Percentiles rank a stretch among this genome's conserved stretches.
These are phyloP conservation scores for Colletotrichum sublineola DNA, from an alignment of 2,329 filamentous ascomycete species.

Conservation along the genomic window DNA sequence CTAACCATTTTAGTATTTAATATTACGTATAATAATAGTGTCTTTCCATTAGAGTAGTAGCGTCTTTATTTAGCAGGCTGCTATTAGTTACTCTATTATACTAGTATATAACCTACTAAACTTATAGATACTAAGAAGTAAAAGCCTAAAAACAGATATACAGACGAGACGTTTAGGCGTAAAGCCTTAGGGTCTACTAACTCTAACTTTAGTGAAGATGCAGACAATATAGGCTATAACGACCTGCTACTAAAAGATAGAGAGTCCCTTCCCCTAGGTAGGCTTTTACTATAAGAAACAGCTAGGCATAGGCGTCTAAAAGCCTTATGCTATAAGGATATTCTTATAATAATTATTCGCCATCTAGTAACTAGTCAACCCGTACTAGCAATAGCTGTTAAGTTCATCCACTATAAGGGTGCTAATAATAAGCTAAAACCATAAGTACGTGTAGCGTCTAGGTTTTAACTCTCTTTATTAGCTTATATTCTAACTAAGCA, in stretches of 20 bases:
- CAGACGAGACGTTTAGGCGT: slow-evolving; percentile 46
- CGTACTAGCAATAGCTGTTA: slow-evolving; percentile 48
- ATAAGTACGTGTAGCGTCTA: slow-evolving; percentile 37
- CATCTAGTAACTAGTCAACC: slow-evolving; percentile 44
- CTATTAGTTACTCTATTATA: slow-evolving; percentile 49
- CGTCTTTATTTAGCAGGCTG: slow-evolving; percentile 45
- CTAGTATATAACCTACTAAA: slow-evolving; percentile 47
- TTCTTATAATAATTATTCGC: slow-evolving; percentile 48
- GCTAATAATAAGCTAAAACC: slow-evolving; percentile 49
- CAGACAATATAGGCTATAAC: slow-evolving; percentile 22
- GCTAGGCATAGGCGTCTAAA: slow-evolving; percentile 45
- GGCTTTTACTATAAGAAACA: slow-evolving; percentile 46
- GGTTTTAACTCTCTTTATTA: background rate
- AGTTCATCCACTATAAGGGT: slow-evolving; percentile 50
- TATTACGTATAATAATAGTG: slow-evolving; percentile 47
- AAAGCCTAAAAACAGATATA: slow-evolving; percentile 46
- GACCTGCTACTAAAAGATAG: slow-evolving; percentile 40
- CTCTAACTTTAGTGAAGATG: slow-evolving; percentile 19
- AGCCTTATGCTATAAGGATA: slow-evolving; percentile 50
- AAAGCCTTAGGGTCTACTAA: slow-evolving; percentile 43
- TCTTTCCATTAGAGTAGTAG: slow-evolving; percentile 46
- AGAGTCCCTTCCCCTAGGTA: slow-evolving; percentile 43
- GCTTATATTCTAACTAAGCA: slow-evolving; percentile 31
- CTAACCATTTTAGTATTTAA: slow-evolving; percentile 48
- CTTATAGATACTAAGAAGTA: slow-evolving; percentile 48